Base-by-base conservation (phyloP, 768 basidiomycete genomes). In the Tricholoma bakamatsutake region DNA sequence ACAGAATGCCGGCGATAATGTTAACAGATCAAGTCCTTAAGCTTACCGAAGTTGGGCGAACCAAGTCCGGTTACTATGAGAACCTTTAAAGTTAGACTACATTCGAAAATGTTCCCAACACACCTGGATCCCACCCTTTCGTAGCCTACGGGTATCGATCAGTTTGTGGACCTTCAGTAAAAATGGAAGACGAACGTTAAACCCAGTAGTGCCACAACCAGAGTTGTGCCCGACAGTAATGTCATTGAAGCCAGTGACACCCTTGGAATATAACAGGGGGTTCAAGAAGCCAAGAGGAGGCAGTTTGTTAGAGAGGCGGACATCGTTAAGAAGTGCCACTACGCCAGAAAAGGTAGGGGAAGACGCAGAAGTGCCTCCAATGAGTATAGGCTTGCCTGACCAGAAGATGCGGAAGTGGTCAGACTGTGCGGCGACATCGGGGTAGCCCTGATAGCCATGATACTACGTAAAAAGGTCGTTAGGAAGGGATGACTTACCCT, bases 341-440 rank as follows among this genome's bases (percentile, higher is more conserved):
- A 89, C 71, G 24, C 76, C 81, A 5, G 87, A 77, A 56, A 90
- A 84, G 0, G 84, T 75, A 0, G 87, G 88, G 7, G 83, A 63
- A 1, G 86, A 64, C 0, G 83, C 83, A 12, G 85, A 87, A 1
- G 88, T 90, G 33, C 88, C 88, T 1, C 72, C 78, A 54, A 82
- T 75, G 1, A 67, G 63, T n/a, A 56, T 57, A 11, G 70, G 30
- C 5, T 47, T 15, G 3, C 83, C 83, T 0, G 85, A 64, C 0
- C 76, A 67, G 66, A 75, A 74, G 42, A 87, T 74, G 11, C 69
- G 66, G 74, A 80, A 88, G 34, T 69, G 64, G 40, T 18, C 9
- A 8, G 40, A 42, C 18, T 42, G 40, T 0, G 40, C 40, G 8
- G 40, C 5, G 11, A 89, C 84, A 59, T 90, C 88, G 9, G 87